Evolutionary conservation across 768 basidiomycete genomes (phyloP).

Genomic region (Pleurotus eryngii): DNA sequence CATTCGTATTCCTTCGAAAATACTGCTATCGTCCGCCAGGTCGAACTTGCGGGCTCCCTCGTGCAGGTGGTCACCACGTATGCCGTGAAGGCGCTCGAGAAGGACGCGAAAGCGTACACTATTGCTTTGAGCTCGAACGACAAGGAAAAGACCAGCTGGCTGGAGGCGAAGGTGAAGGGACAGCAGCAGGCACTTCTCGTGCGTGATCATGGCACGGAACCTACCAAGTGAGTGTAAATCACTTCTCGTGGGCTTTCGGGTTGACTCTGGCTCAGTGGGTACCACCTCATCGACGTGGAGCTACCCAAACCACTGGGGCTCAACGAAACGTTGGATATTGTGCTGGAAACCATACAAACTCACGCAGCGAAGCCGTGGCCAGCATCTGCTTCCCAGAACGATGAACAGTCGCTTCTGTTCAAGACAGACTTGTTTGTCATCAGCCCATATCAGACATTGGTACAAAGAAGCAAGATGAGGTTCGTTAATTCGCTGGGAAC

Average conservation of each 20-base stretch:
- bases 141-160: conserved; percentile 65
- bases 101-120: conserved; percentile 60
- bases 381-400: conserved; percentile 64
- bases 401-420: conserved; percentile 79
- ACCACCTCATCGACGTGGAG: conserved; percentile 55
- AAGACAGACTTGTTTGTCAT: conserved; percentile 73
- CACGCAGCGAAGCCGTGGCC: conserved; percentile 81
- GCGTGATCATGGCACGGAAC: conserved; percentile 44
- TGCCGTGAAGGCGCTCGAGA: conserved; percentile 69
- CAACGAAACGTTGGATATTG: conserved; percentile 68
- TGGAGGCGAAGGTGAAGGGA: conserved; percentile 81
- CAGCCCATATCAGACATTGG: conserved; percentile 77
- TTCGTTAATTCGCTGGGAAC: conserved; percentile 30
- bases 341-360: conserved; percentile 75
- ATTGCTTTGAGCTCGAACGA: conserved; percentile 65
- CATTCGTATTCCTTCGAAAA: conserved; percentile 69
- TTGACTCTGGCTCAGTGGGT: conserved; percentile 28
- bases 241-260: background rate
- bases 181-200: conserved; percentile 49
- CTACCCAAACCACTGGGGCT: conserved; percentile 58
- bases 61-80: conserved; percentile 89
- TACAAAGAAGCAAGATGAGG: conserved; percentile 88
- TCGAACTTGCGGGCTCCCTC: conserved; percentile 87
- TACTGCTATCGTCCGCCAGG: conserved; percentile 81
- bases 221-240: conserved; percentile 45